phyloP scores from a whole-genome alignment of 1,284 basidiomycete species.

The Ceratobasidium sp. region DNA sequence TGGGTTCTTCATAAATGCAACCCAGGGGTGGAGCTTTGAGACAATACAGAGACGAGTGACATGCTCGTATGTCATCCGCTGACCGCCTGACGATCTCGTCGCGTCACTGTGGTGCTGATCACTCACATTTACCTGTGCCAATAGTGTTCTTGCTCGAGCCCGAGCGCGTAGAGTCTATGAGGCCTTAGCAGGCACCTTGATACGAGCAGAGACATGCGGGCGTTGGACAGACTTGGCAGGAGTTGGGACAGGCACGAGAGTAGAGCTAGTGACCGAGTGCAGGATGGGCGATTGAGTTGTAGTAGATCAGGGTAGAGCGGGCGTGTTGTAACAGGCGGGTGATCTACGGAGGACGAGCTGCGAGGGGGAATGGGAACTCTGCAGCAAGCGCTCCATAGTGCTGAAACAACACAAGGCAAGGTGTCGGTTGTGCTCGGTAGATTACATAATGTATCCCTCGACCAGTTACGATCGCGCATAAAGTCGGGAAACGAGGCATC shows the following conservation, averaged over 20 bases:
- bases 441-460: too few relatives aligned
- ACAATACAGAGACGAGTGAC: constrained; percentile 42
- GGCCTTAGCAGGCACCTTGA: constrained; percentile 7
- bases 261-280: neutral
- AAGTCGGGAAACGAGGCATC: too few relatives aligned
- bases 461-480: too few relatives aligned
- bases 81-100: too few relatives aligned
- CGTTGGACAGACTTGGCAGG: constrained; percentile 10
- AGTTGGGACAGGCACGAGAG: constrained; percentile 30
- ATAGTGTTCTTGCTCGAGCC: constrained; percentile 30
- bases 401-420: too few relatives aligned
- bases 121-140: constrained; percentile 39
- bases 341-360: constrained; percentile 32
- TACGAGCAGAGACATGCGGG: constrained; percentile 1
- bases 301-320: too few relatives aligned
- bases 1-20: constrained; percentile 39
- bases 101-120: neutral
- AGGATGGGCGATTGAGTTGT: neutral
- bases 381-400: too few relatives aligned
- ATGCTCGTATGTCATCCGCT: too few relatives aligned
- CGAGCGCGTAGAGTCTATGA: constrained; percentile 26
- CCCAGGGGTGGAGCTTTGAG: constrained; percentile 45
- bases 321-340: neutral
- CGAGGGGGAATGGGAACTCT: neutral
- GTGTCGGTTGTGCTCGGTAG: too few relatives aligned